Base-by-base conservation (phyloP, 305 asterid genomes). In the Fraxinus paxiana region DNA sequence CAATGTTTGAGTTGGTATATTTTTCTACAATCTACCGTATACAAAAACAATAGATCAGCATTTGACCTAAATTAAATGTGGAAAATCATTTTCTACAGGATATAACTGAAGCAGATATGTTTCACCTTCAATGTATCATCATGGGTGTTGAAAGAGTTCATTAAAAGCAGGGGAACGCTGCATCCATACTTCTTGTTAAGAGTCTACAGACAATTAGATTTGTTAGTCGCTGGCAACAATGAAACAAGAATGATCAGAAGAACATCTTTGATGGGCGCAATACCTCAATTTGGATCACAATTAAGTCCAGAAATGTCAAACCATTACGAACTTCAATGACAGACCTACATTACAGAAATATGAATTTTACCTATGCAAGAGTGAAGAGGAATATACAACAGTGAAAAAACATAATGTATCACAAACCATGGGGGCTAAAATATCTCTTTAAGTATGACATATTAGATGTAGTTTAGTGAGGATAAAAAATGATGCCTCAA, bases 81-180 rank as follows among this genome's bases (percentile, higher is more conserved):
- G 72, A 71, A 69, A 18, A 24, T 71, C 65, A 73, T 34, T 3
- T 71, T 61, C n/a, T 37, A 35, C 1, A 26, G 13, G 17, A 22
- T 20, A 24, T 15, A 31, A n/a, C 37, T 48, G 24, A 35, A 9
- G 5, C 38, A 30, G 28, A 18, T 67, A 20, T 77, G 24, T 77
- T 82, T 88, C 82, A 95, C 98, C 98, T 95, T 95, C 75, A 77
- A 82, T 65, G 99, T 95, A 77, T 95, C 98, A 82, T 95, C 98
- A 75, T 95, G 99, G 59, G 99, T 95, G 86, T 95, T 93, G 92
- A 95, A 95, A 54, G 99, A 95, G 87, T 95, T 95, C 99, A 95
- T 95, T 74, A 95, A 85, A 82, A 95, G 92, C 88, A 95, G 89
- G 79, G 99, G 99, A 76, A 95, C 99, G 73, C 31, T 92, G 87